These are phyloP conservation scores for Coemansia erecta DNA, from an alignment of 192 early-diverging fungal genomes.

Conservation along the genomic window DNA sequence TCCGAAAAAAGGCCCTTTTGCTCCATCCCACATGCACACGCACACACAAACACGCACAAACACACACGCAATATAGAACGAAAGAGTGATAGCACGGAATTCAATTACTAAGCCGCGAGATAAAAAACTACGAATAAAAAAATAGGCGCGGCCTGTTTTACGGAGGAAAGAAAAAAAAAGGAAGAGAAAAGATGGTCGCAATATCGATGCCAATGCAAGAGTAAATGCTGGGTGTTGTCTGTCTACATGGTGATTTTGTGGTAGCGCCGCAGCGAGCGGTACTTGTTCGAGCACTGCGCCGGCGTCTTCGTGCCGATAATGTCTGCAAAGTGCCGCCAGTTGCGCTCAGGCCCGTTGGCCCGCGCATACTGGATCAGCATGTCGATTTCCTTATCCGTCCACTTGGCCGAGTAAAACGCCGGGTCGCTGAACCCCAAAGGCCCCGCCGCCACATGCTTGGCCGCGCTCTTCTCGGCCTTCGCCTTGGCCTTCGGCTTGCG, in stretches of 20 bases:
- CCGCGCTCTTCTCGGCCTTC: too few relatives aligned
- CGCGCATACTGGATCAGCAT: conserved; percentile 21
- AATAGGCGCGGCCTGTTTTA: too few relatives aligned
- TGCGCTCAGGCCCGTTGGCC: conserved; percentile 7
- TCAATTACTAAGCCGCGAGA: too few relatives aligned
- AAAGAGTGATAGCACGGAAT: too few relatives aligned
- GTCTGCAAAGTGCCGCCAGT: conserved; percentile 33
- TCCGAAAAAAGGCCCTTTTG: too few relatives aligned
- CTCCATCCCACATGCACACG: too few relatives aligned
- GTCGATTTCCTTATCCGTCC: conserved; percentile 24
- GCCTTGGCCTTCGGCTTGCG: neutral
- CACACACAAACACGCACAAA: too few relatives aligned
- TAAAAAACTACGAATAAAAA: too few relatives aligned
- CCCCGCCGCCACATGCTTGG: too few relatives aligned
- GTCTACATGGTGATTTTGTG: conserved; percentile 3
- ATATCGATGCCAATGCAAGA: too few relatives aligned
- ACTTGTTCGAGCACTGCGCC: conserved; percentile 40
- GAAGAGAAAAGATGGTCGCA: neutral
- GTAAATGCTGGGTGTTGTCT: neutral
- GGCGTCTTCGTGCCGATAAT: conserved; percentile 30
- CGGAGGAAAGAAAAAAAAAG: neutral
- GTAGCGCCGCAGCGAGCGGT: conserved; percentile 24
- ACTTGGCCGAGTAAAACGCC: conserved; percentile 14
- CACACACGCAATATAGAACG: too few relatives aligned
- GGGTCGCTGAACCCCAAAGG: neutral